Base-by-base conservation (phyloP, 2,329 filamentous ascomycete species). In the Ciborinia camelliae region DNA sequence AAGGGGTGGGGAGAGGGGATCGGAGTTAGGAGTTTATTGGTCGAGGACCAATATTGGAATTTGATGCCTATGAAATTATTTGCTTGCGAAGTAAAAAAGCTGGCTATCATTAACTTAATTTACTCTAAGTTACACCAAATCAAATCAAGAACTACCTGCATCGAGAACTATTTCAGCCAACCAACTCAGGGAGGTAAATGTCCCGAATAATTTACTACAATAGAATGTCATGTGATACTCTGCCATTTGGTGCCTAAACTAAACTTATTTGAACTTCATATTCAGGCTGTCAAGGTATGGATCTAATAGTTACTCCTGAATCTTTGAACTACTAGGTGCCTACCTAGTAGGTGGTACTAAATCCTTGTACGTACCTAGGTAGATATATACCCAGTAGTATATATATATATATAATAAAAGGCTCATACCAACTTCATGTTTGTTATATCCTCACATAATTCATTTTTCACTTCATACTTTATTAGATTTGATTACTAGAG, bases 311-410 rank as follows among this genome's bases (percentile, higher is more conserved):
- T 41, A 14, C 32, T 30, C 15, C 26, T 43, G 58, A 20, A 43
- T 23, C 58, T 47, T 62, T 41, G 53, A 55, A 26, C 5, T 26
- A n/a, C n/a, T n/a, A n/a, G n/a, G n/a, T n/a, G n/a, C n/a, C n/a
- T n/a, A n/a, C n/a, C n/a, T n/a, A n/a, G n/a, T n/a, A n/a, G n/a
- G n/a, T n/a, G n/a, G n/a, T n/a, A n/a, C n/a, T n/a, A n/a, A n/a
- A n/a, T 50, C 26, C 47, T 43, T 18, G 18, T 41, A 20, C 12
- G 14, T 41, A 41, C 20, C 14, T 28, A 20, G 35, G 32, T 55
- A 55, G 28, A 6, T 43, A n/a, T n/a, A n/a, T n/a, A n/a, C n/a
- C n/a, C n/a, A n/a, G n/a, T n/a, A n/a, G n/a, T n/a, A n/a, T n/a
- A n/a, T n/a, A n/a, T n/a, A n/a, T n/a, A n/a, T n/a, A 20, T 41